These are phyloP conservation scores for Erodium texanum DNA, from an alignment of 441 rosid species.

Conservation along the genomic window DNA sequence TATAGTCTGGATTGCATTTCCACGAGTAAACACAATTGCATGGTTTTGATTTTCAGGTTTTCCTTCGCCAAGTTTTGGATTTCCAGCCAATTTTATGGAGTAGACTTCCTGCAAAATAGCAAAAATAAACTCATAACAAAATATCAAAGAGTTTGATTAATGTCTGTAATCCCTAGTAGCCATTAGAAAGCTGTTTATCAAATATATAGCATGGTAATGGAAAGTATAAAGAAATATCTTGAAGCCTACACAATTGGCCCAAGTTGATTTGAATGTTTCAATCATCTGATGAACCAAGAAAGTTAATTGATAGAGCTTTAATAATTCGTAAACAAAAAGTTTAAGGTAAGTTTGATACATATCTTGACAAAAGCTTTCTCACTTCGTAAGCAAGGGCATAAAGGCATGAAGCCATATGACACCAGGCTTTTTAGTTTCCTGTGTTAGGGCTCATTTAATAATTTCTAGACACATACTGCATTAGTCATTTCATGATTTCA, in stretches of 20 bases:
- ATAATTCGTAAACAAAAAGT: not conserved
- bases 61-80: slow-evolving; percentile 98
- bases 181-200: not conserved
- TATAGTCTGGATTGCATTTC: slow-evolving; percentile 93
- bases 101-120: slow-evolving; percentile 66
- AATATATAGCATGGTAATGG: not conserved
- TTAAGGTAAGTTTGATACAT: not conserved
- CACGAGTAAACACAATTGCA: slow-evolving; percentile 94
- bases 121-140: not conserved
- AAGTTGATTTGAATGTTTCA: not conserved
- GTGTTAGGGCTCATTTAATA: not conserved
- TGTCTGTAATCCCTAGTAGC: not conserved
- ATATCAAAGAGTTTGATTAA: too few relatives aligned
- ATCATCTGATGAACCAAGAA: not conserved
- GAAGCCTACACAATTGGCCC: not conserved
- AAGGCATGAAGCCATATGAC: too few relatives aligned
- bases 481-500: not conserved
- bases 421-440: not conserved
- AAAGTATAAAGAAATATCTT: not conserved
- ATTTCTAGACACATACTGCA: not conserved
- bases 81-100: slow-evolving; percentile 88
- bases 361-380: not conserved
- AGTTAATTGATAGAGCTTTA: not conserved
- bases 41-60: slow-evolving; percentile 99
- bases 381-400: too few relatives aligned